A percentile compares a stretch with the other conserved stretches of the same genome.
phyloP scores from a whole-genome alignment of 257 asterid genomes.

The Gardenia jasminoides region DNA sequence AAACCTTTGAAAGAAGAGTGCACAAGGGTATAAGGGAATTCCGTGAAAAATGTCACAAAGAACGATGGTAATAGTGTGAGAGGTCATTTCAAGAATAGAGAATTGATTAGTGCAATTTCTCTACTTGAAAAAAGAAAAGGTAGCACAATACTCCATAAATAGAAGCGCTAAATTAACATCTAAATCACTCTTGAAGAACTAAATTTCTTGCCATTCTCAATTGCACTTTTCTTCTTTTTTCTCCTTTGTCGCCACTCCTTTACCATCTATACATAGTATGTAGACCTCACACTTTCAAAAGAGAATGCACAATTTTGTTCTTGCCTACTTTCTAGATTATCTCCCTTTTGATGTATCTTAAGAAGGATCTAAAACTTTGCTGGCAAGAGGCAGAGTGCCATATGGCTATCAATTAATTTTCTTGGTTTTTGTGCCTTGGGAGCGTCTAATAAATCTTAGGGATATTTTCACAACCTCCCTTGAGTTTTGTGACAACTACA shows the following conservation, averaged over 20 bases:
- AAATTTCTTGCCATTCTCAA: background rate
- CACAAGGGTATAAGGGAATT: conserved; percentile 19
- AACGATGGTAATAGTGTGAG: conserved; percentile 11
- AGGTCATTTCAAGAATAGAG: conserved; percentile 19
- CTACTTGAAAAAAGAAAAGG: conserved; percentile 8
- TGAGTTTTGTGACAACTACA: too few relatives aligned
- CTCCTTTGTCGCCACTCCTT: background rate
- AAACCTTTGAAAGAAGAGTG: conserved; percentile 6
- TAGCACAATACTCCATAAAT: background rate
- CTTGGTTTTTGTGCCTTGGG: background rate
- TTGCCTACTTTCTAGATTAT: background rate
- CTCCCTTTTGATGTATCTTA: background rate
- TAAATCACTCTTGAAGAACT: background rate
- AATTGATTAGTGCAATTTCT: background rate
- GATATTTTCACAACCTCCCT: too few relatives aligned
- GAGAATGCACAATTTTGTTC: background rate
- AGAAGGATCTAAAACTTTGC: background rate
- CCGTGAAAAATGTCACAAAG: conserved; percentile 17
- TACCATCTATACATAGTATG: background rate
- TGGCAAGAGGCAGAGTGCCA: background rate
- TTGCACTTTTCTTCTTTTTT: background rate
- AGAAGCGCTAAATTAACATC: background rate
- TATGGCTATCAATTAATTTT: background rate
- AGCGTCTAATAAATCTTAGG: background rate
- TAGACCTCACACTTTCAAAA: background rate